These are phyloP conservation scores for Apiospora malaysiana DNA, from an alignment of 2,329 filamentous ascomycete genomes.

Conservation along the genomic window DNA sequence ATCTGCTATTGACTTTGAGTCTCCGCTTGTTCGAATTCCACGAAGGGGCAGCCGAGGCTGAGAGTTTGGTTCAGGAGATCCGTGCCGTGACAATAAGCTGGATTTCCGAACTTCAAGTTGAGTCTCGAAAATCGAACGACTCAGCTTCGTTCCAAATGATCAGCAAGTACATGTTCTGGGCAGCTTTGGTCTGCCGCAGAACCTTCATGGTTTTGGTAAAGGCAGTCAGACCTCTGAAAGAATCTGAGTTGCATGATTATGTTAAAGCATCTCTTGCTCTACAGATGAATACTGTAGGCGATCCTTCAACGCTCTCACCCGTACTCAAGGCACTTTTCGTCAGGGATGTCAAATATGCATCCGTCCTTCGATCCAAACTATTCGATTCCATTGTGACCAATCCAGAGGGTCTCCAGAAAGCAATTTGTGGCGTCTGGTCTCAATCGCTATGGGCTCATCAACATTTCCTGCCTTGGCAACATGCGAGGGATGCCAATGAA, in stretches of 20 bases:
- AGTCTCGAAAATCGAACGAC: conserved; percentile 47
- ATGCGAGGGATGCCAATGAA: conserved; percentile 18
- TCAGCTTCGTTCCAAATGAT: conserved; percentile 43
- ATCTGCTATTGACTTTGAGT: conserved; percentile 57
- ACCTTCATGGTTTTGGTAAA: conserved; percentile 30
- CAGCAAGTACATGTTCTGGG: conserved; percentile 55
- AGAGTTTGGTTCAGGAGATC: conserved; percentile 45
- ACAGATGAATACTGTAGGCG: conserved; percentile 51
- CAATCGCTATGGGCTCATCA: conserved; percentile 25
- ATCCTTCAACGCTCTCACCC: conserved; percentile 42
- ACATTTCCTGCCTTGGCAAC: conserved; percentile 41
- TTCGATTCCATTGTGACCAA: conserved; percentile 38
- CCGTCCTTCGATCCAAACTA: conserved; percentile 43
- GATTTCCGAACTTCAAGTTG: conserved; percentile 51
- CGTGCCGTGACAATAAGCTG: conserved; percentile 54
- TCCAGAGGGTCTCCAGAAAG: conserved; percentile 15
- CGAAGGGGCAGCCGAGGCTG: background rate
- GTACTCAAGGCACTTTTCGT: conserved; percentile 47
- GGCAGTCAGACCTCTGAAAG: conserved; percentile 23
- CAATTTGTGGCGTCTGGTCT: conserved; percentile 45
- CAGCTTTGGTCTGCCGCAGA: conserved; percentile 58
- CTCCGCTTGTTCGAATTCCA: conserved; percentile 44
- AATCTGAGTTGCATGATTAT: conserved; percentile 32
- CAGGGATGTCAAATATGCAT: conserved; percentile 52
- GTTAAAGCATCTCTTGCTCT: conserved; percentile 40